These are phyloP conservation scores for Yamadazyma pseudoaaseri DNA, from an alignment of 1,139 yeast genomes.

Conservation along the genomic window DNA sequence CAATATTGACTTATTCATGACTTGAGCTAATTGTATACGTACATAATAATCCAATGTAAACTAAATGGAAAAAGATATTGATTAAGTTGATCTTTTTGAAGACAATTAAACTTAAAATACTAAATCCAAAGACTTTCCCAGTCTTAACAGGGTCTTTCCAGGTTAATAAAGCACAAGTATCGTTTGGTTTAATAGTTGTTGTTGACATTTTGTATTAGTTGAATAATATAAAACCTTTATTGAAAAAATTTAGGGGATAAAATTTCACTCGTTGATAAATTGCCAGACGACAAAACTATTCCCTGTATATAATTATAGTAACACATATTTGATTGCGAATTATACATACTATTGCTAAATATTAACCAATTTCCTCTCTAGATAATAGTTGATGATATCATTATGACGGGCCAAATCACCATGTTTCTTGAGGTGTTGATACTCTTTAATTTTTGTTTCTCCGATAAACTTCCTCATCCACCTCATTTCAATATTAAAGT, in stretches of 20 bases:
- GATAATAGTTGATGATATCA: conserved; percentile 10
- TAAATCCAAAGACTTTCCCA: conserved; percentile 72
- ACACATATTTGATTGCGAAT: not conserved
- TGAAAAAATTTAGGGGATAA: conserved; percentile 8
- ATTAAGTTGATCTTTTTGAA: conserved; percentile 70
- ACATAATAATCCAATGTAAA: conserved; percentile 47
- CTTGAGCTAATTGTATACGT: conserved; percentile 24
- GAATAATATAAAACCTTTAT: conserved; percentile 6
- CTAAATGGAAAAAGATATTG: conserved; percentile 60
- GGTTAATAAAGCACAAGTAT: conserved; percentile 47
- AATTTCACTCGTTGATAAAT: conserved; percentile 8
- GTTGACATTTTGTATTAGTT: conserved; percentile 14
- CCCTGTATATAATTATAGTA: not conserved
- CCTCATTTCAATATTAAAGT: not conserved
- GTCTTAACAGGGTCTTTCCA: conserved; percentile 84
- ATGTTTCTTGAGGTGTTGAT: conserved; percentile 7
- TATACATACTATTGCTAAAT: not conserved
- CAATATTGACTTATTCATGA: too few relatives aligned
- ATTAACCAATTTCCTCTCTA: not conserved
- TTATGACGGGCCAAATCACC: conserved; percentile 6
- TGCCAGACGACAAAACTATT: conserved; percentile 1
- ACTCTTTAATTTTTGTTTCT: conserved; percentile 11
- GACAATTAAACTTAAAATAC: conserved; percentile 57
- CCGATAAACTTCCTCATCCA: conserved; percentile 13
- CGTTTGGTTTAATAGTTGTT: conserved; percentile 6